Evolutionary conservation across 176 grass and related monocot species (phyloP).

Genomic region (Eleusine indica): DNA sequence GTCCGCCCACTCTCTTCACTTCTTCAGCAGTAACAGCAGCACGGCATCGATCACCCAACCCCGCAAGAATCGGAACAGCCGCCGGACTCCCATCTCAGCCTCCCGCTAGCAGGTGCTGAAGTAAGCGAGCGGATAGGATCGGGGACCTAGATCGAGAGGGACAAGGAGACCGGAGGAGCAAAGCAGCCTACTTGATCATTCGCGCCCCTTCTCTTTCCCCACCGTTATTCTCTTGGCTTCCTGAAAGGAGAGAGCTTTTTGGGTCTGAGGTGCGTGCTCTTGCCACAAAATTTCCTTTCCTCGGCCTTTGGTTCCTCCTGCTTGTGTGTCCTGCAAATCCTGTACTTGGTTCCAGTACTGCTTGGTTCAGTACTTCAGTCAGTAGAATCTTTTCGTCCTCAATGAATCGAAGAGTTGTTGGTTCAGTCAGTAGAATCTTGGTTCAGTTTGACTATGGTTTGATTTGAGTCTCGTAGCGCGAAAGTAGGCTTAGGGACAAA

Average conservation of each 20-base stretch:
- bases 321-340: neutral
- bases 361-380: neutral
- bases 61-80: neutral
- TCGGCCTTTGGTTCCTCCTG: neutral
- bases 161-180: neutral
- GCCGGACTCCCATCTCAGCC: neutral
- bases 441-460: neutral
- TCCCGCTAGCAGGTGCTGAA: conserved; percentile 6
- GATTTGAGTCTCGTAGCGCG: neutral
- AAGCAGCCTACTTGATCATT: neutral
- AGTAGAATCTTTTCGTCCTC: neutral
- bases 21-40: neutral
- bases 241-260: neutral
- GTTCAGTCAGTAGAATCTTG: neutral
- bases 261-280: neutral
- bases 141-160: neutral
- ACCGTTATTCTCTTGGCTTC: neutral
- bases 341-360: neutral
- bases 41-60: neutral
- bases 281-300: neutral
- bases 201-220: neutral
- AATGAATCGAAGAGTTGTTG: neutral
- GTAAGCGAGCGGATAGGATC: conserved; percentile 17
- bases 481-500: too few species aligned
- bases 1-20: neutral